A percentile compares a stretch with the other conserved stretches of the same genome.
These are phyloP conservation scores for Trametes cingulata DNA, from an alignment of 768 basidiomycete genomes.

Conservation along the genomic window DNA sequence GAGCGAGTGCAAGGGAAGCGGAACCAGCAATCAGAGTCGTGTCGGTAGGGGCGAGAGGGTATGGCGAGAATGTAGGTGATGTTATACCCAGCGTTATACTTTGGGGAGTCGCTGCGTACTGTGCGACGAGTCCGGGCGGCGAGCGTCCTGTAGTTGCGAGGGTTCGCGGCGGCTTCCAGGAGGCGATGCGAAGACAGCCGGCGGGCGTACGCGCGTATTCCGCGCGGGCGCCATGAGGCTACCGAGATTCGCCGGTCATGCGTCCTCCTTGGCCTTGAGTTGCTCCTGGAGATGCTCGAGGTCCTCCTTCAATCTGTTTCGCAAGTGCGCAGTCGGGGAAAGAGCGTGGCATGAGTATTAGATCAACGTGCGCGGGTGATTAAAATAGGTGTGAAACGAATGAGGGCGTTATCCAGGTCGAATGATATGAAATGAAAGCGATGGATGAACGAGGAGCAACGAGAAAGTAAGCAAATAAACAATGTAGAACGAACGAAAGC, in stretches of 20 bases:
- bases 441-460: conserved; percentile 5
- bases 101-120: conserved; percentile 8
- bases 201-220: conserved; percentile 13
- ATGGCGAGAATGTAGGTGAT: conserved; percentile 14
- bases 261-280: conserved; percentile 36
- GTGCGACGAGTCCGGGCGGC: conserved; percentile 9
- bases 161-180: conserved; percentile 13
- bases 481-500: neutral
- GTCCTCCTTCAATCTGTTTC: conserved; percentile 67
- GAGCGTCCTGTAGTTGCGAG: conserved; percentile 3
- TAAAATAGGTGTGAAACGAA: conserved; percentile 12
- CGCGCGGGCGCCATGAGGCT: conserved; percentile 36
- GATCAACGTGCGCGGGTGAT: conserved; percentile 16
- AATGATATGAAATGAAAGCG: conserved; percentile 25
- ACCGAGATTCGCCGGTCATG: conserved; percentile 11
- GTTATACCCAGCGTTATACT: conserved; percentile 13
- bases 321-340: conserved; percentile 14
- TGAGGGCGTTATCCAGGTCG: conserved; percentile 1
- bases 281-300: conserved; percentile 50
- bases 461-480: conserved; percentile 37
- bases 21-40: conserved; percentile 12
- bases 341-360: conserved; percentile 24
- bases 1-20: neutral
- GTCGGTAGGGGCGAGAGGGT: conserved; percentile 9
- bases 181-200: conserved; percentile 17